phyloP scores from a whole-genome alignment of 768 basidiomycete species.

The Gyrodon lividus region DNA sequence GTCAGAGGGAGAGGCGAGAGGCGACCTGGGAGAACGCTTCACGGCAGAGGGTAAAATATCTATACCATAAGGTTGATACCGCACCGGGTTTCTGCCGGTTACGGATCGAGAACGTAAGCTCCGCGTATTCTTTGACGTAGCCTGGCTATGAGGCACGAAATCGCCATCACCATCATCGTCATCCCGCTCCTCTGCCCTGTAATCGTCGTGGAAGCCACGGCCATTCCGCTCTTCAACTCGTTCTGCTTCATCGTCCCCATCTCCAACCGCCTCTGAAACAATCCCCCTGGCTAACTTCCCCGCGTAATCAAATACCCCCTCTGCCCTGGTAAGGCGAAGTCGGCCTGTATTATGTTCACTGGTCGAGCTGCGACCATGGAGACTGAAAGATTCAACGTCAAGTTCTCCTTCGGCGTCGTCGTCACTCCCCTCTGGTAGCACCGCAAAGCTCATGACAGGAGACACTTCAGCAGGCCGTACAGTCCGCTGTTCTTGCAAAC shows the following conservation, averaged over 20 bases:
- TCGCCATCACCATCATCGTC: constrained; percentile 35
- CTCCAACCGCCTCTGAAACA: constrained; percentile 20
- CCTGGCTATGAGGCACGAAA: constrained; percentile 29
- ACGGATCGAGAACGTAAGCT: constrained; percentile 36
- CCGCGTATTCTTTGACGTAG: constrained; percentile 39
- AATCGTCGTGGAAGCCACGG: constrained; percentile 30
- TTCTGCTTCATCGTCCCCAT: constrained; percentile 31
- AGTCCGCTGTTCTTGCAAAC: constrained; percentile 31
- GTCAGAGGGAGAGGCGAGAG: constrained; percentile 28
- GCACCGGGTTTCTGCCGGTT: constrained; percentile 32
- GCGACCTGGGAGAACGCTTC: constrained; percentile 32
- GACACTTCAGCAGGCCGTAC: constrained; percentile 35
- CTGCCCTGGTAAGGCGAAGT: constrained; percentile 4
- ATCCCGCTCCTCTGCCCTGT: constrained; percentile 25
- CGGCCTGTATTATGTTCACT: constrained; percentile 31
- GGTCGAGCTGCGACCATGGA: constrained; percentile 16
- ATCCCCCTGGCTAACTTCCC: constrained; percentile 19
- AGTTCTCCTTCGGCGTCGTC: constrained; percentile 37
- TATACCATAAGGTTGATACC: constrained; percentile 33
- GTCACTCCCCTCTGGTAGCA: constrained; percentile 30
- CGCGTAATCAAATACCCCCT: constrained; percentile 22
- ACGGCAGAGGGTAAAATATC: constrained; percentile 29
- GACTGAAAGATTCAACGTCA: constrained; percentile 28
- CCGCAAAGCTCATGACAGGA: constrained; percentile 30
- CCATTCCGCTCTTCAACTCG: constrained; percentile 20